Conservation (phyloP, 2,329 filamentous ascomycete species). For the Geosmithia morbida region DNA sequence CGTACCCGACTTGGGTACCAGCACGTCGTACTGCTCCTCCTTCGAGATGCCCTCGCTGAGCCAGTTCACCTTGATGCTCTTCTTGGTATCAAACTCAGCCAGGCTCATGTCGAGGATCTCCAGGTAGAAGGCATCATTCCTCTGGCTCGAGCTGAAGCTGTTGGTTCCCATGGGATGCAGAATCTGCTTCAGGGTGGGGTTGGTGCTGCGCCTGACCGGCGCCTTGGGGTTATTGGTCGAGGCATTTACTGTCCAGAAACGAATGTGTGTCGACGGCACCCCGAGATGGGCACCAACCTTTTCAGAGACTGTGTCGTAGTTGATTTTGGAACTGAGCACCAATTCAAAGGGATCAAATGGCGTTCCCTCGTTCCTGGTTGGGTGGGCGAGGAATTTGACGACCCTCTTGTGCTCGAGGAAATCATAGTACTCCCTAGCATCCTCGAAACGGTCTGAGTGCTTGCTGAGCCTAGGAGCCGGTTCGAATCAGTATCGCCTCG, state of each 20-base stretch:
- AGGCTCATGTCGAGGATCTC: slow-evolving; percentile 91
- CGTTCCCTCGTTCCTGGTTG: slow-evolving; percentile 35
- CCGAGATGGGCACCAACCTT: slow-evolving; percentile 68
- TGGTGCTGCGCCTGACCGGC: slow-evolving; percentile 57
- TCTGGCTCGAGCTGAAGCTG: slow-evolving; percentile 56
- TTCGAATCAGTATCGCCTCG: not conserved
- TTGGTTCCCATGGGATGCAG: slow-evolving; percentile 56
- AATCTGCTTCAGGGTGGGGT: slow-evolving; percentile 63
- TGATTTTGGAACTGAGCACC: slow-evolving; percentile 73
- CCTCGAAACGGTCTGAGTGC: slow-evolving; percentile 39
- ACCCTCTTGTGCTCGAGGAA: slow-evolving; percentile 75
- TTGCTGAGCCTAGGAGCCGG: not conserved
- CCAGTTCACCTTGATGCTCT: slow-evolving; percentile 69
- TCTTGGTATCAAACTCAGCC: slow-evolving; percentile 86
- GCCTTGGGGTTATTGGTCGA: slow-evolving; percentile 64
- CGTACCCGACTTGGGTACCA: slow-evolving; percentile 76
- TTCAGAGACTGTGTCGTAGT: slow-evolving; percentile 73
- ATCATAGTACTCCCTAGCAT: slow-evolving; percentile 83
- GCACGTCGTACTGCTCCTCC: slow-evolving; percentile 71
- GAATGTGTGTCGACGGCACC: slow-evolving; percentile 72
- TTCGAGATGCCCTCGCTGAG: slow-evolving; percentile 83
- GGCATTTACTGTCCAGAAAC: slow-evolving; percentile 77
- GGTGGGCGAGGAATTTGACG: slow-evolving; percentile 63
- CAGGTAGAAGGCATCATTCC: slow-evolving; percentile 71
- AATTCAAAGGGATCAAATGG: slow-evolving; percentile 58